phyloP scores from a whole-genome alignment of 2,329 filamentous ascomycete species.

The Grosmannia serpens region DNA sequence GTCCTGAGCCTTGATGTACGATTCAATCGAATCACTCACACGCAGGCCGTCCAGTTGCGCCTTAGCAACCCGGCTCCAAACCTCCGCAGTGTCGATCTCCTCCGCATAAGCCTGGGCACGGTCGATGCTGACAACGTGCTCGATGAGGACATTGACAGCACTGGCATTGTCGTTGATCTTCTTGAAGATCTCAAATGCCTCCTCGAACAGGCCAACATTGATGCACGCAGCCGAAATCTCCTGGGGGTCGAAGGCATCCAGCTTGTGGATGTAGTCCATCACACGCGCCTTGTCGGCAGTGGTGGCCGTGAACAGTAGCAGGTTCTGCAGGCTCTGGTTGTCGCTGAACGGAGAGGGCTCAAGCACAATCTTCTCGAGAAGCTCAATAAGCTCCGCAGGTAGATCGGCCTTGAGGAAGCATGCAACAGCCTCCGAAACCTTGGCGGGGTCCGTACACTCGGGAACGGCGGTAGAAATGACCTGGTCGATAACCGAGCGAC shows the following conservation, averaged over 20 bases:
- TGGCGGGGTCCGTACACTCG: conserved; percentile 82
- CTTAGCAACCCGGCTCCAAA: conserved; percentile 98
- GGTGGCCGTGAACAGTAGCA: conserved; percentile 90
- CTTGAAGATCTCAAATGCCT: conserved; percentile 98
- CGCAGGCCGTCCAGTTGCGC: conserved; percentile 93
- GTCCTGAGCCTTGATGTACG: conserved; percentile 91
- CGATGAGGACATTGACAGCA: conserved; percentile 84
- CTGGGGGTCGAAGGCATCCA: conserved; percentile 80
- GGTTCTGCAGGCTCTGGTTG: conserved; percentile 90
- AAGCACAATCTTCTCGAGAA: conserved; percentile 98
- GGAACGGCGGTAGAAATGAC: conserved; percentile 92
- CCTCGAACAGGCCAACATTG: conserved; percentile 87
- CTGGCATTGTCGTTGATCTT: conserved; percentile 84
- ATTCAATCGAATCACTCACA: conserved; percentile 84
- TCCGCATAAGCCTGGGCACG: conserved; percentile 93
- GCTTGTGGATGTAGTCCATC: conserved; percentile 90
- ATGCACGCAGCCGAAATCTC: conserved; percentile 92
- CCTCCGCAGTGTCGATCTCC: conserved; percentile 82
- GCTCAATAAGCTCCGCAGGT: conserved; percentile 87
- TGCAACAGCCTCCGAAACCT: conserved; percentile 88
- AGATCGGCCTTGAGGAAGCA: conserved; percentile 86
- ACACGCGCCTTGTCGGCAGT: conserved; percentile 93
- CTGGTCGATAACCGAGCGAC: conserved; percentile 88
- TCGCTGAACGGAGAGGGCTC: conserved; percentile 98
- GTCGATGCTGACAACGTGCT: conserved; percentile 96